phyloP scores from a whole-genome alignment of 768 basidiomycete genomes.

The Pluteus cervinus region DNA sequence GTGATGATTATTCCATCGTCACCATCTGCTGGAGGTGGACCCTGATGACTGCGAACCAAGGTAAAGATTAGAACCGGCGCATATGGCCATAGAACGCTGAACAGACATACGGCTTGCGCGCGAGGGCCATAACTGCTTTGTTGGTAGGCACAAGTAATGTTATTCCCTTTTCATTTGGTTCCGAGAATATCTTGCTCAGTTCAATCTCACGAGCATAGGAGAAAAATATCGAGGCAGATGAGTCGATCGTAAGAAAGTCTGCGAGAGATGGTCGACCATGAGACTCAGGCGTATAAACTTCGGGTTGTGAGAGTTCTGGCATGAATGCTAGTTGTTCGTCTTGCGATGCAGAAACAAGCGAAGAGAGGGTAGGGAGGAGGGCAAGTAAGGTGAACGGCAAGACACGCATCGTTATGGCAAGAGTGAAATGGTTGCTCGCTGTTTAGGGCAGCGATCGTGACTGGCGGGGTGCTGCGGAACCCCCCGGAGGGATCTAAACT shows the following conservation, averaged over 20 bases:
- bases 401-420: slow-evolving; percentile 28
- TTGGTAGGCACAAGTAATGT: slow-evolving; percentile 84
- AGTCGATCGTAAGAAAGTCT: slow-evolving; percentile 75
- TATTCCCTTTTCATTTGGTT: slow-evolving; percentile 24
- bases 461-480: background rate
- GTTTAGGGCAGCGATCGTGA: background rate
- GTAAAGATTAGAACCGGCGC: background rate
- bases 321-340: slow-evolving; percentile 29
- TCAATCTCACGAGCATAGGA: slow-evolving; percentile 73
- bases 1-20: slow-evolving; percentile 50
- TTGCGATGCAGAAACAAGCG: slow-evolving; percentile 20
- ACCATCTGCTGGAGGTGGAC: slow-evolving; percentile 27
- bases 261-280: slow-evolving; percentile 51
- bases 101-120: slow-evolving; percentile 73
- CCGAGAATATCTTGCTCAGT: slow-evolving; percentile 46
- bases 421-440: no score
- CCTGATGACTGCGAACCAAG: slow-evolving; percentile 51
- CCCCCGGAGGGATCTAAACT: slow-evolving; percentile 6
- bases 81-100: slow-evolving; percentile 2
- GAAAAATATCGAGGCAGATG: slow-evolving; percentile 75
- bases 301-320: slow-evolving; percentile 4
- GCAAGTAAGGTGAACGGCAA: slow-evolving; percentile 21
- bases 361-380: slow-evolving; percentile 24
- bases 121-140: slow-evolving; percentile 77
- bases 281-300: slow-evolving; percentile 29